phyloP scores from a whole-genome alignment of 805 yeast genomes.

The Wickerhamomyces pijperi region DNA sequence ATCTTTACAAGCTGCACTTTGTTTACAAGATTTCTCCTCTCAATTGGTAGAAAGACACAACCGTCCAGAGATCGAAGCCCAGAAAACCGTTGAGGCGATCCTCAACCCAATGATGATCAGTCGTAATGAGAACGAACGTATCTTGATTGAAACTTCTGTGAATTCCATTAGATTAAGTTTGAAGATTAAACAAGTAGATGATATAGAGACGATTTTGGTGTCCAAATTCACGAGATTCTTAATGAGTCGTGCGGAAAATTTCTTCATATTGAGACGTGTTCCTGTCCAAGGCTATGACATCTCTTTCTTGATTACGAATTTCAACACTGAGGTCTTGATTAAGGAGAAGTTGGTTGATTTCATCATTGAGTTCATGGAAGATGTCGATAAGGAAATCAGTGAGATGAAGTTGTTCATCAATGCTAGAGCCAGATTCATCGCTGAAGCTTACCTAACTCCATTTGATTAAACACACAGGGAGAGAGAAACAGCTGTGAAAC shows the following conservation, averaged over 20 bases:
- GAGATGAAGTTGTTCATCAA: slow-evolving; percentile 95
- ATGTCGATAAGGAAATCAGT: slow-evolving; percentile 95
- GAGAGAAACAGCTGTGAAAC: background rate
- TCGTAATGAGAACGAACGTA: slow-evolving; percentile 87
- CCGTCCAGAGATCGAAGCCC: slow-evolving; percentile 89
- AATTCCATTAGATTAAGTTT: slow-evolving; percentile 87
- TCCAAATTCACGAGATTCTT: slow-evolving; percentile 90
- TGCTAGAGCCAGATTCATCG: slow-evolving; percentile 95
- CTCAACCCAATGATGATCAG: slow-evolving; percentile 84
- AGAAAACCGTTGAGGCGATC: slow-evolving; percentile 72
- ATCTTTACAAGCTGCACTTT: slow-evolving; percentile 86
- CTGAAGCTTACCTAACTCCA: slow-evolving; percentile 88
- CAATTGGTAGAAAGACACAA: slow-evolving; percentile 95
- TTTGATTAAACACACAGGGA: slow-evolving; percentile 39
- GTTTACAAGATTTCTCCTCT: slow-evolving; percentile 88
- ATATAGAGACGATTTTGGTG: slow-evolving; percentile 87
- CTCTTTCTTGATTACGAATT: slow-evolving; percentile 84
- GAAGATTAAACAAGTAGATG: slow-evolving; percentile 94
- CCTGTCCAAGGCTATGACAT: slow-evolving; percentile 90
- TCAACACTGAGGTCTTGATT: slow-evolving; percentile 91
- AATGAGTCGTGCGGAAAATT: slow-evolving; percentile 92
- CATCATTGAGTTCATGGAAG: slow-evolving; percentile 97
- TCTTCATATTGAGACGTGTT: slow-evolving; percentile 80
- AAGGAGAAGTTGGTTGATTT: slow-evolving; percentile 93
- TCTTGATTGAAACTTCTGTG: slow-evolving; percentile 86